Base-by-base conservation (phyloP, 2,329 filamentous ascomycete genomes). In the Sporothrix euskadiensis region DNA sequence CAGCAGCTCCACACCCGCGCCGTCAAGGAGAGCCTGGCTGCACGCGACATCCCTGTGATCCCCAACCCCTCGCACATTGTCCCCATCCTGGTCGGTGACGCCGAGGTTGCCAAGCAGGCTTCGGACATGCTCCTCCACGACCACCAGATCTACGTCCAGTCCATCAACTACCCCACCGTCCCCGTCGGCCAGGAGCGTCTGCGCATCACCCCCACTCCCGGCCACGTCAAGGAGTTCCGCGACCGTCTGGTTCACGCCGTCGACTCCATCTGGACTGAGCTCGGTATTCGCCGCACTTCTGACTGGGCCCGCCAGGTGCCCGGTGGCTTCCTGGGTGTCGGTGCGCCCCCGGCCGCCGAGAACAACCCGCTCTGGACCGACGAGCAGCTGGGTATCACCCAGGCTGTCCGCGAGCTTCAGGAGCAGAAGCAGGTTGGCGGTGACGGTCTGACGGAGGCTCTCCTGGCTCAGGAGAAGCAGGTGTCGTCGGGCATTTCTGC, bases 101-200 rank as follows among this genome's bases (percentile, higher is more conserved):
- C 96, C 65, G 94, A 96, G 83, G 85, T 97, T 56, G 96, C 96
- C 74, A 98, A 96, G 86, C 87, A 91, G 78, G 96, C 96, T 8
- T 97, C 93, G 32, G 96, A 99, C 81, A 90, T 97, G 85, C 89
- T 99, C 30, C 88, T 99, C 16, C 90, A 92, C 77, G 92, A 97
- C 77, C 92, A 97, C 85, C 89, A 90, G 75, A 98, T 99, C 80
- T 99, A 99, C 81, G 96, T 99, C 35, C 96, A 99, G 84, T 94
- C 94, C 72, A 98, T 99, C 88, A 99, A 99, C 85, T 98, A 98
- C 83, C 96, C 96, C 1, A 99, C 96, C 70, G 96, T 99, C 2
- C 96, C 96, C 2, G 94, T 97, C 7, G 96, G 96, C n/a, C 94
- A 99, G 85, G 96, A 99, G 83, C 91, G 96, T 74, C 91, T 99